Evolutionary conservation across 768 basidiomycete species (phyloP), one percentile per base, ranked within the genome.

Genomic region (Botryobasidium botryosum): DNA sequence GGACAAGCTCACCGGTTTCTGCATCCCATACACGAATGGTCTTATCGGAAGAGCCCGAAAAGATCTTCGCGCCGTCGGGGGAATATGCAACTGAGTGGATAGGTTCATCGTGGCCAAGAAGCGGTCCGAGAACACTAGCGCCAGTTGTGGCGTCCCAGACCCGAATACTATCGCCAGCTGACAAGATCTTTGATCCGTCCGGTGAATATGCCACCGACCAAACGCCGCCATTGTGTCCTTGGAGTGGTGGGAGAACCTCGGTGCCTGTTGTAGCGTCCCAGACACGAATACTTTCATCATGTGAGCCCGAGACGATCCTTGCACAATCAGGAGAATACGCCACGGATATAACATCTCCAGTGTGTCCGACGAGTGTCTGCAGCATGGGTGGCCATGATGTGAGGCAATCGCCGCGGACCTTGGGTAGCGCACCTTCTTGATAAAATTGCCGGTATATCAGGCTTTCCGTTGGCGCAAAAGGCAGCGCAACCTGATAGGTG

Each of bases 141-240:
- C 32, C 32, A 33, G 17, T 33, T 33, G 32, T 17, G 17, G 32
- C 32, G 17, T 33, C 32, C 32, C 32, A 33, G 32, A 33, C 17
- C 12, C 17, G 15, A n/a, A n/a, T n/a, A n/a, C n/a, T n/a, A n/a
- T n/a, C n/a, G n/a, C n/a, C n/a, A n/a, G 36, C 7, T 44, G 38
- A 7, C 8, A n/a, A n/a, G n/a, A n/a, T n/a, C n/a, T n/a, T n/a
- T n/a, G n/a, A 8, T n/a, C 43, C 39, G 24, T 45, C 39, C 17
- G 45, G 45, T 18, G 45, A 46, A 45, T 12, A 46, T 46, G 45
- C 43, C 6, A 46, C 45, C 13, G 45, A 46, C 7, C n/a, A 10
- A 23, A 46, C 45, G 21, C 7, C 7, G 21, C 23, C 8, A 45
- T 7, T 46, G 28, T 46, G 45, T 10, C 45, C 44, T n/a, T n/a